These are phyloP conservation scores for Boletellus emodensis DNA, from an alignment of 768 basidiomycete species.

Conservation along the genomic window DNA sequence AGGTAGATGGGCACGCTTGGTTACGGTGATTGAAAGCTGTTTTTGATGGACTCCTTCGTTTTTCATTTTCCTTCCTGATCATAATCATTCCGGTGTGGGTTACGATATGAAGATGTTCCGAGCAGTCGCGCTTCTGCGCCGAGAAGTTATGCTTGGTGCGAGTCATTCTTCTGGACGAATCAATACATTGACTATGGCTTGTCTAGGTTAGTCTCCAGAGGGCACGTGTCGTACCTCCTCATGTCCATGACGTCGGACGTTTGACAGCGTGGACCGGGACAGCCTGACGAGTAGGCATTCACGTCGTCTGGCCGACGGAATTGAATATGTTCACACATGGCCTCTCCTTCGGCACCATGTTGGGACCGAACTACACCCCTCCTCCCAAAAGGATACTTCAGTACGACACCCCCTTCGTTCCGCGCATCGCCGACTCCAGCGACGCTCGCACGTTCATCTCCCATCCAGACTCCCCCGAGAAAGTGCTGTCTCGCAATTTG, in stretches of 20 bases:
- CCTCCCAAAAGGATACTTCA: background rate
- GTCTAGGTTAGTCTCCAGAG: conserved; percentile 3
- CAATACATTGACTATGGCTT: conserved; percentile 3
- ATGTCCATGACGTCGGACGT: background rate
- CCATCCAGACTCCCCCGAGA: background rate
- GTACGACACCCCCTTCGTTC: background rate
- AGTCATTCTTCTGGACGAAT: background rate
- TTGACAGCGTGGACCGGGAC: conserved; percentile 3
- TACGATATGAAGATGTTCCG: background rate
- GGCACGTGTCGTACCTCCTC: background rate
- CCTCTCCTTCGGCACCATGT: background rate
- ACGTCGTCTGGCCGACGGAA: background rate
- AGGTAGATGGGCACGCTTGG: conserved; percentile 7
- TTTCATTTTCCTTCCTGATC: background rate
- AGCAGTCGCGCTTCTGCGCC: background rate
- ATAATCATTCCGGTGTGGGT: conserved; percentile 1
- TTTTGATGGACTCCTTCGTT: conserved; percentile 6
- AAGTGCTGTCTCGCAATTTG: background rate
- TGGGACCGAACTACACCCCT: background rate
- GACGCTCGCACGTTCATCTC: conserved; percentile 1
- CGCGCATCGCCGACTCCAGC: background rate
- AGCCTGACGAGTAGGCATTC: conserved; percentile 10
- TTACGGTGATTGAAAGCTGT: conserved; percentile 2
- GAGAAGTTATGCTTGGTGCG: conserved; percentile 13
- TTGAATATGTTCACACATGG: background rate